These are phyloP conservation scores for Plantago ovata DNA, from an alignment of 257 asterid species.

Conservation along the genomic window DNA sequence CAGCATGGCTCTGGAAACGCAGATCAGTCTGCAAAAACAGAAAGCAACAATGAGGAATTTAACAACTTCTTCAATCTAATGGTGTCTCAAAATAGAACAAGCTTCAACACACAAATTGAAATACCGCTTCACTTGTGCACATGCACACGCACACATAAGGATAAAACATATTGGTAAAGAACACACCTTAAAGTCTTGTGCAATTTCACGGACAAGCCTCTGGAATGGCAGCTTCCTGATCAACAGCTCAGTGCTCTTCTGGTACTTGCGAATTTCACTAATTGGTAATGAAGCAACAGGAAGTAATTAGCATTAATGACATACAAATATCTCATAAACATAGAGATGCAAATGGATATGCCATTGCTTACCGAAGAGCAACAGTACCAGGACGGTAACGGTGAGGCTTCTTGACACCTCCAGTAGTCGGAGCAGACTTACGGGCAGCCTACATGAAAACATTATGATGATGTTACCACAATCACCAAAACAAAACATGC, in stretches of 20 bases:
- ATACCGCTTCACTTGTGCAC: neutral
- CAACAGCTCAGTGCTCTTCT: slow-evolving; percentile 51
- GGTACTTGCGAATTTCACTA: slow-evolving; percentile 32
- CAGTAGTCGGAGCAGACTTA: slow-evolving; percentile 61
- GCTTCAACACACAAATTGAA: neutral
- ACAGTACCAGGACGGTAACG: slow-evolving; percentile 65
- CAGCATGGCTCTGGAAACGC: slow-evolving; percentile 62
- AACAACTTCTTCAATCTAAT: too few species aligned
- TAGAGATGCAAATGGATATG: neutral
- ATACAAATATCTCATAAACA: neutral
- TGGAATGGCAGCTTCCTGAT: slow-evolving; percentile 62
- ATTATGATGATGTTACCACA: neutral
- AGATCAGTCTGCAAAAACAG: slow-evolving; percentile 47
- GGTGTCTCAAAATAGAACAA: too few species aligned
- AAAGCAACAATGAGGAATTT: too few species aligned
- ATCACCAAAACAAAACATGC: neutral
- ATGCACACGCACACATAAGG: neutral
- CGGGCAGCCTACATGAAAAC: slow-evolving; percentile 44
- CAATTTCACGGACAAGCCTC: slow-evolving; percentile 67
- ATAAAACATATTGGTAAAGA: neutral
- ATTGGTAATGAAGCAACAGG: slow-evolving; percentile 14
- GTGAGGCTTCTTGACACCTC: slow-evolving; percentile 62
- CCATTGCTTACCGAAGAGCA: slow-evolving; percentile 47
- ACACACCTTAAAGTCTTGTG: slow-evolving; percentile 55
- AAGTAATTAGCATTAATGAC: neutral